phyloP scores from a whole-genome alignment of 371 early-diverging fungal species.

The Mortierella sp. region DNA sequence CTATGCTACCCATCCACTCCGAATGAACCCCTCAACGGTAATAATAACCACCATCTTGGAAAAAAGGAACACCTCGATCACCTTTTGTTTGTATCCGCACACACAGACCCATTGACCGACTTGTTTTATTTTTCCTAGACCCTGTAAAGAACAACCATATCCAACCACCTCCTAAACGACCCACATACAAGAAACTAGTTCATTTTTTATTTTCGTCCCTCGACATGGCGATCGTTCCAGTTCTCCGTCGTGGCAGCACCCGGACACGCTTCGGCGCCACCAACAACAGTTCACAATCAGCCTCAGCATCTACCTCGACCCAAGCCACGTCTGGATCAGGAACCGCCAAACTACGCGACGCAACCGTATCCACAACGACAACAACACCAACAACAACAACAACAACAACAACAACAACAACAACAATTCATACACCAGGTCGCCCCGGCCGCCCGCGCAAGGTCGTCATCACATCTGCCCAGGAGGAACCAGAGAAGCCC shows the following conservation, averaged over 20 bases:
- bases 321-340: constrained; percentile 17
- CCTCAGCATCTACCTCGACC: constrained; percentile 7
- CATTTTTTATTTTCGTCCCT: too few relatives aligned
- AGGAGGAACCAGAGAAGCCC: constrained; percentile 20
- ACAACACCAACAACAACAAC: neutral
- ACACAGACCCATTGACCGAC: neutral
- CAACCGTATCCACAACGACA: neutral
- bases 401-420: constrained; percentile 13
- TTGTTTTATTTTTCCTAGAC: neutral
- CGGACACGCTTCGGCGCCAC: constrained; percentile 30
- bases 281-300: constrained; percentile 12
- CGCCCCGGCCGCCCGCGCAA: constrained; percentile 34
- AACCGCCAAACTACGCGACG: constrained; percentile 4
- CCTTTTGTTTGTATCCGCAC: neutral
- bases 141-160: neutral
- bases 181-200: too few relatives aligned
- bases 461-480: neutral
- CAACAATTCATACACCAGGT: neutral
- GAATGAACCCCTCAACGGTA: neutral
- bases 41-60: neutral
- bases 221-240: constrained; percentile 1
- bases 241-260: constrained; percentile 23
- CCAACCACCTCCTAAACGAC: neutral
- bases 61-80: neutral
- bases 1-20: constrained; percentile 1